phyloP scores from a whole-genome alignment of 2,329 filamentous ascomycete species.

The Fusarium devonianum region DNA sequence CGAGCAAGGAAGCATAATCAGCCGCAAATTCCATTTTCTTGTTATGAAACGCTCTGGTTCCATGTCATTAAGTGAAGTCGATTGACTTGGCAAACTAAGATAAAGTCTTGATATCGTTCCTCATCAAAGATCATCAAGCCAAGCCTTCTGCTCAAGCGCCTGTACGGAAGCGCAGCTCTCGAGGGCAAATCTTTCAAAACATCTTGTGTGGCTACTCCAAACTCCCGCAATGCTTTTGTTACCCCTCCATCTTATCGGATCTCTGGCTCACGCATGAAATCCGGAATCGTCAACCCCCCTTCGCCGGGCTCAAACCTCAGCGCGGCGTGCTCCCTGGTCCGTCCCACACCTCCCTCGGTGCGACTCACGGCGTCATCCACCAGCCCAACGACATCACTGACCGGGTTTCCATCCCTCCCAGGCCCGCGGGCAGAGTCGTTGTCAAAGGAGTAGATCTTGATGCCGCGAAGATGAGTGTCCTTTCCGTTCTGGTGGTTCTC shows the following conservation, averaged over 20 bases:
- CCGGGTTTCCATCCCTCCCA: constrained; percentile 47
- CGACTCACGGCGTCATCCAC: constrained; percentile 31
- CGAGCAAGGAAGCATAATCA: constrained; percentile 1
- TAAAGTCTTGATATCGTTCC: constrained; percentile 17
- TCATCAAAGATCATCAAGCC: constrained; percentile 26
- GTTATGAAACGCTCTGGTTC: neutral
- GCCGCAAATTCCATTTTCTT: constrained; percentile 6
- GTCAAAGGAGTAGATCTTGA: constrained; percentile 80
- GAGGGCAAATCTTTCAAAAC: constrained; percentile 14
- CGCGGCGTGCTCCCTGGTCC: constrained; percentile 38
- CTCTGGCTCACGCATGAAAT: constrained; percentile 54
- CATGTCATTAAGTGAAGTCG: neutral
- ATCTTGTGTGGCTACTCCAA: constrained; percentile 18
- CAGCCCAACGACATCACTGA: constrained; percentile 42
- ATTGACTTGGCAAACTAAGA: neutral
- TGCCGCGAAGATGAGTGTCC: constrained; percentile 93
- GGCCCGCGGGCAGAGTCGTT: constrained; percentile 55
- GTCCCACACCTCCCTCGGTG: constrained; percentile 8
- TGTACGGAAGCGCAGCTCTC: neutral
- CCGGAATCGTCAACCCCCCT: constrained; percentile 47
- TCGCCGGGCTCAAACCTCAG: constrained; percentile 46
- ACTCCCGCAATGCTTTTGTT: constrained; percentile 5
- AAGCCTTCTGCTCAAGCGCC: constrained; percentile 6
- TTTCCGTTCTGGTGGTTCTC: constrained; percentile 99
- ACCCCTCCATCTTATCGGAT: constrained; percentile 44